phyloP scores from a whole-genome alignment of 768 basidiomycete genomes.

The Boletus reticuloceps region DNA sequence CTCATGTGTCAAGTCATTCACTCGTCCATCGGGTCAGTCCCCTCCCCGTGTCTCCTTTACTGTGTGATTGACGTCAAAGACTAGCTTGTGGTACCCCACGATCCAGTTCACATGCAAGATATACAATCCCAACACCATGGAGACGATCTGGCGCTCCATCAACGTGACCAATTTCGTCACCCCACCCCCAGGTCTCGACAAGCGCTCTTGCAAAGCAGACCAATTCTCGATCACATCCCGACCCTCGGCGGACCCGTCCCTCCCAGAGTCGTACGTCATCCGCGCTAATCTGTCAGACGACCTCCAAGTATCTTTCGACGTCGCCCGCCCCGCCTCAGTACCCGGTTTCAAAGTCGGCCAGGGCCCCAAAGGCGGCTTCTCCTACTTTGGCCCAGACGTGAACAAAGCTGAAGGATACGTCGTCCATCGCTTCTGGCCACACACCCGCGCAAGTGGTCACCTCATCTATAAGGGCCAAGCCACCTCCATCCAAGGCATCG shows the following conservation, averaged over 20 bases:
- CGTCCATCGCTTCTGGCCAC: slow-evolving; percentile 90
- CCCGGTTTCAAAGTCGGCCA: slow-evolving; percentile 92
- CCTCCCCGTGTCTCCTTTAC: not conserved
- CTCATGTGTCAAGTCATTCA: slow-evolving; percentile 86
- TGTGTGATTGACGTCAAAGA: slow-evolving; percentile 9
- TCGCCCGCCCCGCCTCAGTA: slow-evolving; percentile 63
- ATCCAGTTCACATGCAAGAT: slow-evolving; percentile 93
- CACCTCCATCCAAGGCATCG: slow-evolving; percentile 53
- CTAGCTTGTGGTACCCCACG: slow-evolving; percentile 88
- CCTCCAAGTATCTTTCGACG: slow-evolving; percentile 74
- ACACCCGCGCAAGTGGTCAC: slow-evolving; percentile 58
- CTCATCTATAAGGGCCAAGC: slow-evolving; percentile 67
- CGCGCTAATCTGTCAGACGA: slow-evolving; percentile 76
- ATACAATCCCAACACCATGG: slow-evolving; percentile 72
- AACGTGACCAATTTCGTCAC: slow-evolving; percentile 80
- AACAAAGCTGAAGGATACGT: slow-evolving; percentile 80
- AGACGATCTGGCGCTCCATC: slow-evolving; percentile 81
- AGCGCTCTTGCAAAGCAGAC: slow-evolving; percentile 82
- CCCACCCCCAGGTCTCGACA: slow-evolving; percentile 76
- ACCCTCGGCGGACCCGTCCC: slow-evolving; percentile 50
- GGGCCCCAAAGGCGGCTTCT: slow-evolving; percentile 84
- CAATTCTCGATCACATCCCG: slow-evolving; percentile 76
- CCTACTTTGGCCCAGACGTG: slow-evolving; percentile 76
- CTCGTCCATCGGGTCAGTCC: slow-evolving; percentile 80
- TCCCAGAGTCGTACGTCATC: slow-evolving; percentile 77